Evolutionary conservation across 805 yeast species (phyloP), one percentile per base, ranked within the genome.

Genomic region (Pichia scutulata): DNA sequence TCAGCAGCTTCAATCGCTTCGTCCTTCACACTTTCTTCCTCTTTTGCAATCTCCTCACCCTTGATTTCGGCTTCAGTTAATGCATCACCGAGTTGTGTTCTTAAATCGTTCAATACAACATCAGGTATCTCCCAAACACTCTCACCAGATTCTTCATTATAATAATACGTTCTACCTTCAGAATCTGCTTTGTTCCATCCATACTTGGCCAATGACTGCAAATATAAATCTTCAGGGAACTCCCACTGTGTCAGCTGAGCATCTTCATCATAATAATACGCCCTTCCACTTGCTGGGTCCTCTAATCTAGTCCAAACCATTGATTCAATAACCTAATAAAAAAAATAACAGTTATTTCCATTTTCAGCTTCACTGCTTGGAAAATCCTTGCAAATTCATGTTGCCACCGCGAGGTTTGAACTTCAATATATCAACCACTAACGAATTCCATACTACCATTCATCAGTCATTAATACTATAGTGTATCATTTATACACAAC

Each of bases 121-220:
- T 62, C 70, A 0, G 96, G 96, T n/a, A 78, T 65, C 19, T 82
- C 86, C 97, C 97, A 90, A 0, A 83, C 81, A 19, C 93, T 82
- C 58, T 81, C 81, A 7, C 79, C 75, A 0, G 92, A 78, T 25
- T 66, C 65, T 14, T 73, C 69, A 60, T 86, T 85, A 65, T 82
- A 83, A 70, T 86, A 89, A 64, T 89, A 89, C 13, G 39, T 65
- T 63, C 21, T 72, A 68, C 36, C 36, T 7, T 23, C 41, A n/a
- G 42, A 33, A 8, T 16, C 25, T 9, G 67, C 72, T 55, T 69
- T 71, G 33, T 67, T 67, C 87, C 87, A 84, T 18, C 77, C 78
- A 28, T 46, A 30, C 16, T 33, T 14, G 6, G 21, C 19, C 22
- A 55, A 36, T 7, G 82, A 73, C 37, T 51, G 41, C 21, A 69